These are phyloP conservation scores for Acacia crassicarpa DNA, from an alignment of 306 rosid genomes.

Conservation along the genomic window DNA sequence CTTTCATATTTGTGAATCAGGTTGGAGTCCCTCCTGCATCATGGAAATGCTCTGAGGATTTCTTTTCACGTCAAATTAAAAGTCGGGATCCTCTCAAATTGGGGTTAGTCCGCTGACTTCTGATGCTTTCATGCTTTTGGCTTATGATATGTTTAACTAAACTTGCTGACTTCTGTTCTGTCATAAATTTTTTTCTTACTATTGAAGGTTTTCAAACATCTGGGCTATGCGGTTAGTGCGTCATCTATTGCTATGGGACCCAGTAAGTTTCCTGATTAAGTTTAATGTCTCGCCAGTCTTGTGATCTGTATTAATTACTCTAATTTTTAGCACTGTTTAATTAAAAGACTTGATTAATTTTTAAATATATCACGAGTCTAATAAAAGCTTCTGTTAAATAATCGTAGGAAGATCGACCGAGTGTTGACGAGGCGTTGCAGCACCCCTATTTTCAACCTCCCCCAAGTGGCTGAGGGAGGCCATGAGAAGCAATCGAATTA, in stretches of 20 bases:
- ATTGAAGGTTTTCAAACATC: conserved; percentile 74
- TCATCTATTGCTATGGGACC: conserved; percentile 74
- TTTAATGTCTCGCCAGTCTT: conserved; percentile 5
- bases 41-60: conserved; percentile 97
- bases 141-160: not conserved
- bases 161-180: not conserved
- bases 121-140: conserved; percentile 16
- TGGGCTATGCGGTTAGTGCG: conserved; percentile 88
- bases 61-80: conserved; percentile 75
- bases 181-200: conserved; percentile 26
- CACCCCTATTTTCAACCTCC: conserved; percentile 82
- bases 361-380: not conserved
- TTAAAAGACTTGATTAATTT: not conserved
- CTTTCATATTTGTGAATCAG: conserved; percentile 42
- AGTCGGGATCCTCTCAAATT: conserved; percentile 88
- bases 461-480: conserved; percentile 44
- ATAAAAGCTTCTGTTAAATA: conserved; percentile 20
- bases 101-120: conserved; percentile 57
- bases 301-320: conserved; percentile 3
- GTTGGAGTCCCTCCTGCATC: conserved; percentile 82
- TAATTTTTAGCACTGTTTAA: not conserved
- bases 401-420: conserved; percentile 76
- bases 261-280: conserved; percentile 61
- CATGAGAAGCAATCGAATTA: not conserved
- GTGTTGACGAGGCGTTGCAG: conserved; percentile 75